A percentile compares a stretch with the other conserved stretches of the same genome.
These are phyloP conservation scores for Colletotrichum costaricense DNA, from an alignment of 2,329 filamentous ascomycete species.

Conservation along the genomic window DNA sequence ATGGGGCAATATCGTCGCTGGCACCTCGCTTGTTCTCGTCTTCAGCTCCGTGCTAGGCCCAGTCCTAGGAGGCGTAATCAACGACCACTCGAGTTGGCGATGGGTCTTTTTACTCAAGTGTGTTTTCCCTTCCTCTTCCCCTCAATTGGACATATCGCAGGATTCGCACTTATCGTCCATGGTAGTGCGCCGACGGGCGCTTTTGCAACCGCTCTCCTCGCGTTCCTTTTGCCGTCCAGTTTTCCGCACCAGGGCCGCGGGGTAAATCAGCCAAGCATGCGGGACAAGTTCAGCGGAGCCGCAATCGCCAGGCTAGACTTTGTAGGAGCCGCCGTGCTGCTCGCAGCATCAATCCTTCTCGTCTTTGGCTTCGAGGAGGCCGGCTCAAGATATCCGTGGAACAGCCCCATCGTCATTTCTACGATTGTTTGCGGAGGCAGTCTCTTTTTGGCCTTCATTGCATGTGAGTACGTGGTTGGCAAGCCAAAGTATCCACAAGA, in stretches of 20 bases:
- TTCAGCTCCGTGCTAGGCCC: conserved; percentile 56
- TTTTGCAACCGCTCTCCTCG: conserved; percentile 41
- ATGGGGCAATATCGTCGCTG: conserved; percentile 44
- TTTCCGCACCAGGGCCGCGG: conserved; percentile 41
- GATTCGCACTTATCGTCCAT: neutral
- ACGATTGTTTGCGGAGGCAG: conserved; percentile 44
- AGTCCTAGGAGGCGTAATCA: conserved; percentile 55
- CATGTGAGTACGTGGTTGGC: conserved; percentile 44
- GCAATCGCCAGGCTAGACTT: conserved; percentile 32
- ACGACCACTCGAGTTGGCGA: conserved; percentile 53
- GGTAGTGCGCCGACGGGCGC: conserved; percentile 45
- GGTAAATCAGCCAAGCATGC: conserved; percentile 23
- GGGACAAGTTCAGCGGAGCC: conserved; percentile 37
- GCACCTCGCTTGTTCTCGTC: conserved; percentile 51
- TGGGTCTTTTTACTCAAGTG: conserved; percentile 62
- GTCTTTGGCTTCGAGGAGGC: conserved; percentile 58
- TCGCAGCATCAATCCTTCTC: conserved; percentile 56
- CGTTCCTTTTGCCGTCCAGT: conserved; percentile 41
- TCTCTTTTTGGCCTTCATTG: conserved; percentile 42
- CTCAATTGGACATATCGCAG: neutral
- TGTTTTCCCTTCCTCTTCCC: conserved; percentile 26
- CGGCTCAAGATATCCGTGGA: conserved; percentile 55
- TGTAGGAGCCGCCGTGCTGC: conserved; percentile 44
- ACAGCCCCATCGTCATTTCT: conserved; percentile 49
- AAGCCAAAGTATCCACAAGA: conserved; percentile 38